These are phyloP conservation scores for Eucalyptus melliodora DNA, from an alignment of 345 rosid species.

Conservation along the genomic window DNA sequence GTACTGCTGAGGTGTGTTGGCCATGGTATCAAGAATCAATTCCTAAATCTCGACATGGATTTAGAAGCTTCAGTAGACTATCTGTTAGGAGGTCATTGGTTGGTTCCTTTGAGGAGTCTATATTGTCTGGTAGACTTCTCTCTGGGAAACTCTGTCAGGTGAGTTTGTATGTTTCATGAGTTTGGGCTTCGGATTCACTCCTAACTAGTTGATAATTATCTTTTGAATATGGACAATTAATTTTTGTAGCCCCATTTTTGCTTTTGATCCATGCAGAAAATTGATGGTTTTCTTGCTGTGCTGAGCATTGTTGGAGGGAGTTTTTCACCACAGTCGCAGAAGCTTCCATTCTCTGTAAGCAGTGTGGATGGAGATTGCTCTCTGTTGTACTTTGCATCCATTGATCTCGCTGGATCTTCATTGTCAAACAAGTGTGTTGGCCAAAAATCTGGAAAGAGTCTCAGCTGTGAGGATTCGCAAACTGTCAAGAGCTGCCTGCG, in stretches of 20 bases:
- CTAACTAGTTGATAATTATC: not conserved
- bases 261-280: conserved; percentile 32
- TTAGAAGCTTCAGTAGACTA: conserved; percentile 66
- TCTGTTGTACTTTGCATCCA: conserved; percentile 71
- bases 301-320: conserved; percentile 85
- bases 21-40: conserved; percentile 25
- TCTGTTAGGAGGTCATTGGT: conserved; percentile 79
- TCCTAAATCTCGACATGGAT: conserved; percentile 25
- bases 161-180: not conserved
- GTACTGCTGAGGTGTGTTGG: conserved; percentile 16
- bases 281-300: conserved; percentile 93
- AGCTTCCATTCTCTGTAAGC: conserved; percentile 87
- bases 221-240: not conserved
- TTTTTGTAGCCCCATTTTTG: not conserved
- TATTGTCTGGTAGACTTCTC: conserved; percentile 72
- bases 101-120: conserved; percentile 97
- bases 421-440: conserved; percentile 34
- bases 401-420: conserved; percentile 61
- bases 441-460: conserved; percentile 39
- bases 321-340: conserved; percentile 78
- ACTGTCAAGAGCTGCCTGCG: conserved; percentile 51
- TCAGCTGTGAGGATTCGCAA: conserved; percentile 48
- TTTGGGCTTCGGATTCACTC: not conserved
- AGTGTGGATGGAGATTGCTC: conserved; percentile 84
- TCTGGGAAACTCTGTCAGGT: conserved; percentile 66